phyloP scores from a whole-genome alignment of 495 filamentous ascomycete species.

The Penicillium parvum region DNA sequence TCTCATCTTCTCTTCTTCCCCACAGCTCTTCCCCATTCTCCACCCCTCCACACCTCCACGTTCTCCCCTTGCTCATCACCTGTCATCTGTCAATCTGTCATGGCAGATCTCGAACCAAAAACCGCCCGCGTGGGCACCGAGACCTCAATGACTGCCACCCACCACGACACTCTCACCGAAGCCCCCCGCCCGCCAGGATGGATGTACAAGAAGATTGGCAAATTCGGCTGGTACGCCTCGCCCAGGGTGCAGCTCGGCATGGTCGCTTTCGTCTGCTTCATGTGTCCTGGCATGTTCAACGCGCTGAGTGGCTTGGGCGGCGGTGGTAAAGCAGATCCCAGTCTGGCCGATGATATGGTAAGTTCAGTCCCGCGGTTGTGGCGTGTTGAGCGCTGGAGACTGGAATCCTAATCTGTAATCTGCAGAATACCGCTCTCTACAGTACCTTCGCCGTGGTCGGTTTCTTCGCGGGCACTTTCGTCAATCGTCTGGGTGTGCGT shows the following conservation, averaged over 20 bases:
- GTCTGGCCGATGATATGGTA: constrained; percentile 39
- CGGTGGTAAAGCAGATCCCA: constrained; percentile 42
- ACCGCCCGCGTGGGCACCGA: constrained; percentile 8
- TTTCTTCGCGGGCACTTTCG: constrained; percentile 51
- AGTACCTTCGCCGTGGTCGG: constrained; percentile 50
- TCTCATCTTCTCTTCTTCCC: constrained; percentile 1
- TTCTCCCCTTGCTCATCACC: neutral
- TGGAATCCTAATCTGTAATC: neutral
- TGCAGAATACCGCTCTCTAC: constrained; percentile 57
- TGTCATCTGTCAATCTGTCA: constrained; percentile 1
- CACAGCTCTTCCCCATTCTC: neutral
- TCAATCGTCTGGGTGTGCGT: constrained; percentile 43
- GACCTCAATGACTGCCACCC: neutral
- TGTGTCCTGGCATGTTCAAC: constrained; percentile 83
- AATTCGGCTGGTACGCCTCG: constrained; percentile 66
- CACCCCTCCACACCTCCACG: neutral
- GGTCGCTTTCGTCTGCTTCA: constrained; percentile 66
- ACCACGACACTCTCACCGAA: neutral
- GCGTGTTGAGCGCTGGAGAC: neutral
- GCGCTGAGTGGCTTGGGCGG: constrained; percentile 53
- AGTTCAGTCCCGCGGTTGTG: neutral
- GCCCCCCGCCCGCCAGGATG: constrained; percentile 31
- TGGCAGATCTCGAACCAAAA: constrained; percentile 16
- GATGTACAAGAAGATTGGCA: constrained; percentile 49
- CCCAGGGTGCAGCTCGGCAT: constrained; percentile 52